A percentile compares a stretch with the other conserved stretches of the same genome.
Conservation (phyloP, 345 rosid genomes). For the Populus tremula region DNA sequence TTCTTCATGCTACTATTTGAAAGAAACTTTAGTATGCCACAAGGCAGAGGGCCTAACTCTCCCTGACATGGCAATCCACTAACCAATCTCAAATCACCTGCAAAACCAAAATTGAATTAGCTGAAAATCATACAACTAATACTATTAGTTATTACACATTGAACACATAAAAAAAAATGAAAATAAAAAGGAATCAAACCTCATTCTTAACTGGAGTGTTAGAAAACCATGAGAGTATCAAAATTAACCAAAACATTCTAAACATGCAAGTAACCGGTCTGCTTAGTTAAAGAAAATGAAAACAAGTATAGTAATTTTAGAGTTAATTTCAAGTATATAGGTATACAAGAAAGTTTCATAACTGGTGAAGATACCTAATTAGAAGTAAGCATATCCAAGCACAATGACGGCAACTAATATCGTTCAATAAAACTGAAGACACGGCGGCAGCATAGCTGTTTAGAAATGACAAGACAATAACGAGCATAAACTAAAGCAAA, state of each 20-base stretch:
- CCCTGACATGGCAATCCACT: conserved; percentile 28
- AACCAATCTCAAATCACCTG: conserved; percentile 9
- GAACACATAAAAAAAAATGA: background rate
- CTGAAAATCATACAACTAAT: background rate
- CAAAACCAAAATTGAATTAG: conserved; percentile 13
- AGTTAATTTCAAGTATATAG: background rate
- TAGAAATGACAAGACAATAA: background rate
- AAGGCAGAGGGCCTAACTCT: conserved; percentile 14
- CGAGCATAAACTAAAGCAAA: background rate
- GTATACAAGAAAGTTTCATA: background rate
- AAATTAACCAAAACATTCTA: background rate
- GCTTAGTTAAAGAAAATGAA: background rate
- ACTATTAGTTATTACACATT: background rate
- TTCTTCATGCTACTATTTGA: conserved; percentile 53
- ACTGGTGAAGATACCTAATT: background rate
- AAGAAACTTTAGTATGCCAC: conserved; percentile 17
- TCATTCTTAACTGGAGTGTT: background rate
- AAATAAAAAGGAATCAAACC: background rate
- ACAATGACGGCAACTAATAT: background rate
- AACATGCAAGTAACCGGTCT: background rate
- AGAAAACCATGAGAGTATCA: background rate
- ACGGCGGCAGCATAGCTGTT: background rate
- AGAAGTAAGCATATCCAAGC: background rate
- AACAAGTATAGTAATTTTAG: background rate
- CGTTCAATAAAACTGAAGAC: background rate